These are phyloP conservation scores for Candida dubliniensis DNA, from an alignment of 1,139 yeast genomes.

Conservation along the genomic window DNA sequence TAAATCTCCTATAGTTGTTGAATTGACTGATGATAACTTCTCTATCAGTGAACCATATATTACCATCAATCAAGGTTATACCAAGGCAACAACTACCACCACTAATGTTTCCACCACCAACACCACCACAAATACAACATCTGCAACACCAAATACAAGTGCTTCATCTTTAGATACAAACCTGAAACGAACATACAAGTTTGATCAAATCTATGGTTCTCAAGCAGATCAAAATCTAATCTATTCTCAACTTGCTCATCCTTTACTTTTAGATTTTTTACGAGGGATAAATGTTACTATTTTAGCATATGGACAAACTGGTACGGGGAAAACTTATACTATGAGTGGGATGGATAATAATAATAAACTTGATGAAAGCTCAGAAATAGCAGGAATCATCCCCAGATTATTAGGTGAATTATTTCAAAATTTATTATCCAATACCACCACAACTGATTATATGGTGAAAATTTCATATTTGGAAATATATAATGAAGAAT, in stretches of 20 bases:
- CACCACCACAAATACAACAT: conserved; percentile 7
- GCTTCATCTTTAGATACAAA: conserved; percentile 4
- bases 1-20: conserved; percentile 73
- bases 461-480: conserved; percentile 69
- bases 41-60: conserved; percentile 35
- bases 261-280: conserved; percentile 62
- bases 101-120: too few species aligned
- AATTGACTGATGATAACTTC: conserved; percentile 51
- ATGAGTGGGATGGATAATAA: conserved; percentile 49
- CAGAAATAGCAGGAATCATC: conserved; percentile 58
- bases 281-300: conserved; percentile 77
- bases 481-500: conserved; percentile 73
- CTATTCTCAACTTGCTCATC: conserved; percentile 63
- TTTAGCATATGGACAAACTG: conserved; percentile 88
- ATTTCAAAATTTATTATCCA: conserved; percentile 43
- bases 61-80: conserved; percentile 34
- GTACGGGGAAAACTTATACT: conserved; percentile 85
- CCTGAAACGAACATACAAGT: conserved; percentile 52
- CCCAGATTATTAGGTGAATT: conserved; percentile 62
- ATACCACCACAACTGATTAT: conserved; percentile 44
- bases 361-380: conserved; percentile 11
- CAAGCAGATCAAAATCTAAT: conserved; percentile 61
- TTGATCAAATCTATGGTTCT: conserved; percentile 75
- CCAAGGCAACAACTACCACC: too few species aligned
- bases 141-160: conserved; percentile 14